Evolutionary conservation across 1,139 yeast species (phyloP).

Genomic region (Suhomyces anneliseae): DNA sequence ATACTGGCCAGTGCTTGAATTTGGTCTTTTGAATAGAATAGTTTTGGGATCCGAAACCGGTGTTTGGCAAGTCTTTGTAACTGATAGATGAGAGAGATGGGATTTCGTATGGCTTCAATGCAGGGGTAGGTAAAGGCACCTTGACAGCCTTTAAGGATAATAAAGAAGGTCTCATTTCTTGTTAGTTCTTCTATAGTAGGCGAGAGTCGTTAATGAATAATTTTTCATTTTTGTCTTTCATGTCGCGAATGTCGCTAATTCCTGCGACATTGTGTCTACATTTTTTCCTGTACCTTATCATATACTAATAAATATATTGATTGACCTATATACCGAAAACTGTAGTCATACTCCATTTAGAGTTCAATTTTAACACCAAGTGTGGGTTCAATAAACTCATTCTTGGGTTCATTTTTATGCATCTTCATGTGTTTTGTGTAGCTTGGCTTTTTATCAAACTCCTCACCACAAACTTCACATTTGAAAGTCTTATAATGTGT

Average conservation of each 20-base stretch:
- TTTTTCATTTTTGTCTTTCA: slow-evolving; percentile 2
- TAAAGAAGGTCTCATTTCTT: slow-evolving; percentile 30
- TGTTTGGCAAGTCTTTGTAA: slow-evolving; percentile 34
- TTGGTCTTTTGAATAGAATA: slow-evolving; percentile 57
- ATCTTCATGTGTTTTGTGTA: slow-evolving; percentile 40
- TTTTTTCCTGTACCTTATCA: neutral
- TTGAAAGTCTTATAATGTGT: slow-evolving; percentile 54
- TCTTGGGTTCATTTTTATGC: slow-evolving; percentile 16
- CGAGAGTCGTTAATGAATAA: neutral
- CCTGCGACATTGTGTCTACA: neutral
- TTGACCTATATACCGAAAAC: neutral
- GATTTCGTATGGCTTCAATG: slow-evolving; percentile 24
- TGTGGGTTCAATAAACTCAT: neutral
- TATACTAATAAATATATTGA: neutral
- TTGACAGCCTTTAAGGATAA: slow-evolving; percentile 26
- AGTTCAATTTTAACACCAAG: neutral
- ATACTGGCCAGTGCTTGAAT: slow-evolving; percentile 69
- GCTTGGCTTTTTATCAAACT: slow-evolving; percentile 47
- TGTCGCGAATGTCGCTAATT: neutral
- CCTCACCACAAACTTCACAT: slow-evolving; percentile 53
- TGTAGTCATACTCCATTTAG: neutral
- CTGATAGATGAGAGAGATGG: slow-evolving; percentile 31
- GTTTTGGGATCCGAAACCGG: slow-evolving; percentile 42
- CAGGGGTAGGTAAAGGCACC: slow-evolving; percentile 21
- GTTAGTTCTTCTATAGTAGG: neutral